Percentiles rank a stretch among this genome's conserved stretches.
Conservation (phyloP, 352 stramenopile species). For the Phytophthora pini region DNA sequence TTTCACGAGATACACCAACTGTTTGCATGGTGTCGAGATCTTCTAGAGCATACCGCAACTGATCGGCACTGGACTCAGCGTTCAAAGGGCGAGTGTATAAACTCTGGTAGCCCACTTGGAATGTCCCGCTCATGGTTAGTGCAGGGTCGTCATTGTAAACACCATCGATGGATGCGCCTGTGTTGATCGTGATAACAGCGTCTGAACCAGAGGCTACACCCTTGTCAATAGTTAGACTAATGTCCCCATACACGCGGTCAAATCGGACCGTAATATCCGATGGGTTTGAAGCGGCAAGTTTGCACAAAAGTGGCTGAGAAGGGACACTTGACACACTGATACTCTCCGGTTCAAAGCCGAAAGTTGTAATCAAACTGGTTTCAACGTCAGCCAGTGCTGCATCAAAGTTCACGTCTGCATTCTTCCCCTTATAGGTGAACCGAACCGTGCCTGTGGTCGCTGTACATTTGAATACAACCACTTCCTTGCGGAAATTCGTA, state of each 20-base stretch:
- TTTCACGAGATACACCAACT: slow-evolving; percentile 51
- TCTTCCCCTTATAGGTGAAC: slow-evolving; percentile 32
- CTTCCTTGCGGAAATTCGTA: slow-evolving; percentile 75
- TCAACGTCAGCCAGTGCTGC: slow-evolving; percentile 42
- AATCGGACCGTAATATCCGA: slow-evolving; percentile 64
- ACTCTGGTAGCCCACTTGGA: slow-evolving; percentile 73
- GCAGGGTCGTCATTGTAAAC: slow-evolving; percentile 55
- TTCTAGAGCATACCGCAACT: slow-evolving; percentile 75
- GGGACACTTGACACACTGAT: slow-evolving; percentile 57
- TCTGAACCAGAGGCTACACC: slow-evolving; percentile 8
- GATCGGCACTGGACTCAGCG: slow-evolving; percentile 64
- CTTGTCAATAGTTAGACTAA: slow-evolving; percentile 35
- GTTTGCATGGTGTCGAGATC: slow-evolving; percentile 64
- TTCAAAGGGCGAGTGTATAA: slow-evolving; percentile 72
- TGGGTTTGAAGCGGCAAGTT: slow-evolving; percentile 4
- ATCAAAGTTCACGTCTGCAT: slow-evolving; percentile 33
- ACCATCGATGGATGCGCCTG: slow-evolving; percentile 53
- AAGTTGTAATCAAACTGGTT: slow-evolving; percentile 52
- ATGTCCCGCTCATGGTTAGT: slow-evolving; percentile 78
- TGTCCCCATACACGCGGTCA: slow-evolving; percentile 64
- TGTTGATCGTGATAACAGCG: slow-evolving; percentile 22
- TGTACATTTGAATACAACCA: slow-evolving; percentile 61
- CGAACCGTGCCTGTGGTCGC: slow-evolving; percentile 41
- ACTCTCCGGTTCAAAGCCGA: slow-evolving; percentile 58
- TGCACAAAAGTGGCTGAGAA: slow-evolving; percentile 52